A percentile compares a stretch with the other conserved stretches of the same genome.
These are phyloP conservation scores for Pleurostoma richardsiae DNA, from an alignment of 2,329 filamentous ascomycete genomes.

Conservation along the genomic window DNA sequence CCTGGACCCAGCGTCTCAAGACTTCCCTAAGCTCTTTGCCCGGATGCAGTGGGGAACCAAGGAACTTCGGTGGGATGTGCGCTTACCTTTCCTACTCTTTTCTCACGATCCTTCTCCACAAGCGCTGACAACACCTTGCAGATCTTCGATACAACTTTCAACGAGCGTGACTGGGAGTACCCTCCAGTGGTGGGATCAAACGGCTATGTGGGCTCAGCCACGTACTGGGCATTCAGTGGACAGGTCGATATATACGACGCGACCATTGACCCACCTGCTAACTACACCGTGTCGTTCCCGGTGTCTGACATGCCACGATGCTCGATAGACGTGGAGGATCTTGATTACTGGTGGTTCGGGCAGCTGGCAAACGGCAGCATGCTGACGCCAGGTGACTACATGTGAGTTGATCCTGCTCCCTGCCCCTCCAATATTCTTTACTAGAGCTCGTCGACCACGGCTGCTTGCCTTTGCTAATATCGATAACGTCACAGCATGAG, in stretches of 20 bases:
- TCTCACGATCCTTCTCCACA: not conserved
- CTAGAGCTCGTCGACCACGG: not conserved
- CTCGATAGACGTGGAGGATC: conserved; percentile 1
- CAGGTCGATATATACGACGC: conserved; percentile 4
- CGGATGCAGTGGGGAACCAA: conserved; percentile 14
- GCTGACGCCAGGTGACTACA: conserved; percentile 2
- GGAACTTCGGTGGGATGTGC: conserved; percentile 19
- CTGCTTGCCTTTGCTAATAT: no score
- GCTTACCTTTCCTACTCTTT: not conserved
- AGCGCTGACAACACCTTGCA: not conserved
- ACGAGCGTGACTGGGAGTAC: conserved; percentile 18
- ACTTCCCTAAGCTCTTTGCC: conserved; percentile 15
- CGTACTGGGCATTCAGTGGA: conserved; percentile 5
- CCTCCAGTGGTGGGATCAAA: conserved; percentile 19
- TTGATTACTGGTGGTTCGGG: conserved; percentile 6
- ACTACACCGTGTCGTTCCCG: conserved; percentile 3
- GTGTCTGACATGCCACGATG: conserved; percentile 1
- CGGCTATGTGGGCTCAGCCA: conserved; percentile 9
- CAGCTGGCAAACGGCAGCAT: conserved; percentile 3
- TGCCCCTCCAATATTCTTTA: not conserved
- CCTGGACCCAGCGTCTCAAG: conserved; percentile 11
- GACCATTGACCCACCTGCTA: not conserved
- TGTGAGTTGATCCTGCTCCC: not conserved
- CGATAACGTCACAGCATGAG: not conserved
- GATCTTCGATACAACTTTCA: conserved; percentile 17